Evolutionary conservation across 176 grass and related monocot species (phyloP).

Genomic region (Bonia amplexicaulis): DNA sequence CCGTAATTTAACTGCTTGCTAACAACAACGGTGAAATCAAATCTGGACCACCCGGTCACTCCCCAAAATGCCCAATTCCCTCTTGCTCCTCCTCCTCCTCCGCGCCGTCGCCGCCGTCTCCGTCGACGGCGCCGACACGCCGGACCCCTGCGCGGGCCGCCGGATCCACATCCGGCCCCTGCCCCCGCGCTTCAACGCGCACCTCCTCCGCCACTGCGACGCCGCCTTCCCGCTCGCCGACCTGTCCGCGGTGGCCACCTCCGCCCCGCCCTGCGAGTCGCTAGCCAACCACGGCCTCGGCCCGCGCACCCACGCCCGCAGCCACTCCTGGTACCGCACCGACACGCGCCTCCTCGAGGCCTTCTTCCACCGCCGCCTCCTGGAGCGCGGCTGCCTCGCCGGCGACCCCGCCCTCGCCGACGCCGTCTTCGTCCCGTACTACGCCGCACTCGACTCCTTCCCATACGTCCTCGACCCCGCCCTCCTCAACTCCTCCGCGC

Average conservation of each 20-base stretch:
- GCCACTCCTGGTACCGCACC: constrained; percentile 64
- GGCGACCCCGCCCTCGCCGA: constrained; percentile 35
- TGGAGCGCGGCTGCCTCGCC: constrained; percentile 46
- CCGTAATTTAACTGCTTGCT: too few relatives aligned
- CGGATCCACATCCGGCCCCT: constrained; percentile 58
- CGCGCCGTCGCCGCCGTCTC: background rate
- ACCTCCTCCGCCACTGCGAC: constrained; percentile 53
- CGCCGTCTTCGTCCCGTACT: constrained; percentile 83
- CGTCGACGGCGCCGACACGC: background rate
- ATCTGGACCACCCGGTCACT: background rate
- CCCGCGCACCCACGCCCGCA: constrained; percentile 45
- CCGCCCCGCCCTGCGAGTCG: constrained; percentile 35
- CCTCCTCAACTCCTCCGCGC: constrained; percentile 33
- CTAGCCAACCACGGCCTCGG: constrained; percentile 71
- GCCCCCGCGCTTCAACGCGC: constrained; percentile 46
- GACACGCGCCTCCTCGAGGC: constrained; percentile 56
- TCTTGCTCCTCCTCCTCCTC: background rate
- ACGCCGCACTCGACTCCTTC: constrained; percentile 64
- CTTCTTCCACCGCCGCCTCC: constrained; percentile 67
- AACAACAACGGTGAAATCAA: background rate
- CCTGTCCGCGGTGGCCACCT: constrained; percentile 35
- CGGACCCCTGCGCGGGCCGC: constrained; percentile 36
- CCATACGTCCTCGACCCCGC: constrained; percentile 50
- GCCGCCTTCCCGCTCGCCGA: constrained; percentile 57
- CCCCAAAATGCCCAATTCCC: constrained; percentile 27